Evolutionary conservation across 2,329 filamentous ascomycete genomes (phyloP).

Genomic region (Pseudogymnoascus sp.): DNA sequence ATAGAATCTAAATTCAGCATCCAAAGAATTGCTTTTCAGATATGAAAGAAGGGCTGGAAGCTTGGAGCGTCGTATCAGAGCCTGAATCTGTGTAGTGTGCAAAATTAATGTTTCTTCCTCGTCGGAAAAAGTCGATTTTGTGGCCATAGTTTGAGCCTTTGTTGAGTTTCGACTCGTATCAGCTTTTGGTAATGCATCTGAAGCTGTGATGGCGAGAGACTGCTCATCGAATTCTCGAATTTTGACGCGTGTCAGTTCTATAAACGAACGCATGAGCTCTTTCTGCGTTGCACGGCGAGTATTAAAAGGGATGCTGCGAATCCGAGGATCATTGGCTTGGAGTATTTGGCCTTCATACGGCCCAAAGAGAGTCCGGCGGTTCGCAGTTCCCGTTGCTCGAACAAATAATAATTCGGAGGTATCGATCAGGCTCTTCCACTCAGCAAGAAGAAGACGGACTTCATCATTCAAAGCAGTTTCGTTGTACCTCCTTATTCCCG

Average conservation of each 20-base stretch:
- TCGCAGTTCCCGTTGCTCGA: slow-evolving; percentile 79
- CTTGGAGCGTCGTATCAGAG: slow-evolving; percentile 82
- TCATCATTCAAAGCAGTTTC: slow-evolving; percentile 87
- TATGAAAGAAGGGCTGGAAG: slow-evolving; percentile 82
- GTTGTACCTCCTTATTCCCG: slow-evolving; percentile 84
- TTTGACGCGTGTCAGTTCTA: slow-evolving; percentile 88
- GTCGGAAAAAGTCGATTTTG: slow-evolving; percentile 62
- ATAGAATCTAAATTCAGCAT: slow-evolving; percentile 66
- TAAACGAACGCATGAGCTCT: slow-evolving; percentile 89
- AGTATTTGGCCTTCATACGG: slow-evolving; percentile 86
- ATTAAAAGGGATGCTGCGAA: slow-evolving; percentile 87
- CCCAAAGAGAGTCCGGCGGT: slow-evolving; percentile 79
- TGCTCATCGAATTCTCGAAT: slow-evolving; percentile 68
- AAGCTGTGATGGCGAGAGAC: slow-evolving; percentile 42
- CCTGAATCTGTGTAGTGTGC: slow-evolving; percentile 84
- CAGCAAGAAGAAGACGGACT: slow-evolving; percentile 68
- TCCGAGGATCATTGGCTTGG: slow-evolving; percentile 66
- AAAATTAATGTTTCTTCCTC: slow-evolving; percentile 76
- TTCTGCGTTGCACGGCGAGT: slow-evolving; percentile 87
- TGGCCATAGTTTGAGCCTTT: slow-evolving; percentile 36
- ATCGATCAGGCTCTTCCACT: slow-evolving; percentile 84
- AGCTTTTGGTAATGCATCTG: slow-evolving; percentile 40
- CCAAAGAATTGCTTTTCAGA: slow-evolving; percentile 66
- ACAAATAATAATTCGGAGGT: slow-evolving; percentile 81
- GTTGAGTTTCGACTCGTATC: slow-evolving; percentile 38